Evolutionary conservation across 2,329 filamentous ascomycete genomes (phyloP), one percentile per base, ranked within the genome.

Genomic region (Xylariaceae sp.): DNA sequence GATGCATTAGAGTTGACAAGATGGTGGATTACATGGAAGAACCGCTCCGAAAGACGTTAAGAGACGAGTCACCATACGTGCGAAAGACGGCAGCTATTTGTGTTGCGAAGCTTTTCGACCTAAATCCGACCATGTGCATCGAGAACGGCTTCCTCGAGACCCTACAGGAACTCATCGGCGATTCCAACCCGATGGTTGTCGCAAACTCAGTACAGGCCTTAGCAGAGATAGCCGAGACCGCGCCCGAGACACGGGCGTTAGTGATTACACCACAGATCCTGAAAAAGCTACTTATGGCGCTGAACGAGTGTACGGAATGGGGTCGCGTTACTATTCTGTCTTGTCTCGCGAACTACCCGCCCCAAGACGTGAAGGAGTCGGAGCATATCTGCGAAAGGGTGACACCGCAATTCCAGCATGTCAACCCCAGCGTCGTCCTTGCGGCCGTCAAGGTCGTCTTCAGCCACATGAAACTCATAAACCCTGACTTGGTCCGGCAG

Each of bases 1-100:
- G 92, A 28, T 97, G 92, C 59, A 97, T 98, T 56, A 75, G 92
- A 40, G 92, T 98, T 40, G 92, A 97, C 54, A 98, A 98, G 67
- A 98, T 98, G 88, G 88, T 97, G 50, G 92, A 98, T 61, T 98
- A 98, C 64, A 97, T 98, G 90, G 92, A 97, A 64, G 92, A 98
- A 59, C 92, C 92, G 11, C 67, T 98, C 47, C 79, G 92, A 54
- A 98, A 98, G 69, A 98, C 92, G 9, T 71, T 98, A 51, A 81
- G 88, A 63, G 92, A 98, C 67, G 92, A 98, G 66, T 97, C 90
- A 34, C 92, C 92, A 1, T 98, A 98, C 63, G 92, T 98, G 45
- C 85, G 92, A 54, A 98, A 98, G 70, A 98, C 92, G 2, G 92
- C 92, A 30, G 92, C 90, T 28, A 92, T 98, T 50, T 97, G 92